Base-by-base conservation (phyloP, 2,329 filamentous ascomycete species). In the Fusarium algeriense region DNA sequence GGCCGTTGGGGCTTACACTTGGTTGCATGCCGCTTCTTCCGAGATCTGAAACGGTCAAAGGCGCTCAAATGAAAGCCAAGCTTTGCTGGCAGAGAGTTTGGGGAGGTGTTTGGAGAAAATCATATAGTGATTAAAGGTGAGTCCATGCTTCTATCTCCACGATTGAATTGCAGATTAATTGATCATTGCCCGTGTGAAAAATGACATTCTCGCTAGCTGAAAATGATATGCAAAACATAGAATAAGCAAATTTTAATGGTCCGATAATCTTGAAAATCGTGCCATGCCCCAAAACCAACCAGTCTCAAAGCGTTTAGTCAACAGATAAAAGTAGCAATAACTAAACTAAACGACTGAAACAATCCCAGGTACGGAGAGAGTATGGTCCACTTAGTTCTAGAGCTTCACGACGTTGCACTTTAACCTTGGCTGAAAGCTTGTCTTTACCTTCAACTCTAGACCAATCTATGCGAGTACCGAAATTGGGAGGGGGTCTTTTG, bases 341-440 rank as follows among this genome's bases (percentile, higher is more conserved):
- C 28, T 7, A 12, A 52, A 38, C 15, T 13, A 13, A 52, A 49
- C n/a, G 4, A 28, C 28, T 32, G 45, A 28, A 52, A 38, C 48
- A 52, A 52, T n/a, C 20, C 32, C 20, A 52, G 17, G 32, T 11
- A n/a, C 4, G 46, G 34, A n/a, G n/a, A n/a, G n/a, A 17, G 32
- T 11, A 15, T 3, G 46, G 34, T n/a, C 32, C 48, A 38, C 32
- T 38, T 38, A 0, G 20, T n/a, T 52, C 48, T 38, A 38, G 48
- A 52, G 32, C 32, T 28, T 52, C 13, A 52, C 17, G 17, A 28
- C 20, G 20, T 52, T 38, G 6, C 20, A 38, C 1, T 28, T 52
- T 38, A 52, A 38, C 48, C 32, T 52, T 52, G 38, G 32, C 48
- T 38, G 48, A 52, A 52, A 52, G 48, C 48, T 52, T 52, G 32